A percentile compares a stretch with the other conserved stretches of the same genome.
phyloP scores from a whole-genome alignment of 805 yeast species.

The Debaryomyces hansenii region DNA sequence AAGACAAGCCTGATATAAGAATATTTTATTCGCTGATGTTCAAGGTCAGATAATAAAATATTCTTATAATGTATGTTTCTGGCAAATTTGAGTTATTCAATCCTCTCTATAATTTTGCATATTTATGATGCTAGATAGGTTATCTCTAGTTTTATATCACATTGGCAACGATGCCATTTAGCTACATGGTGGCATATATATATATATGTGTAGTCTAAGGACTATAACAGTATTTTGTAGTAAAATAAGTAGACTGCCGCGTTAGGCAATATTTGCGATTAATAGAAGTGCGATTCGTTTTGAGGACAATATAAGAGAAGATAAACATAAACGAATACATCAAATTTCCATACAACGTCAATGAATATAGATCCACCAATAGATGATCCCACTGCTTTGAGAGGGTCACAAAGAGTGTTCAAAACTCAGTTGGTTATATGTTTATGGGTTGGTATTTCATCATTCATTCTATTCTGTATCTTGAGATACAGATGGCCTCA shows the following conservation, averaged over 20 bases:
- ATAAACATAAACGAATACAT: too few relatives aligned
- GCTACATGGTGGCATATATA: neutral
- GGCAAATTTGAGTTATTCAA: too few relatives aligned
- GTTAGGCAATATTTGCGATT: neutral
- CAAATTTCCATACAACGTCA: neutral
- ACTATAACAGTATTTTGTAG: too few relatives aligned
- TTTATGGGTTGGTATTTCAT: constrained; percentile 42
- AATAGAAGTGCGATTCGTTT: too few relatives aligned
- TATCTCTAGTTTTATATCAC: too few relatives aligned
- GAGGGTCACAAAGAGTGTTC: constrained; percentile 52
- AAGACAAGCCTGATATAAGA: too few relatives aligned
- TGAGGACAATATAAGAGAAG: too few relatives aligned
- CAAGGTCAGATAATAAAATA: too few relatives aligned
- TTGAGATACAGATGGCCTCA: constrained; percentile 56
- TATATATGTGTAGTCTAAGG: neutral
- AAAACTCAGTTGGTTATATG: constrained; percentile 54
- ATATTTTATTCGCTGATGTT: too few relatives aligned
- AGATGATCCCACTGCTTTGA: constrained; percentile 9
- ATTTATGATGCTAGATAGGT: too few relatives aligned
- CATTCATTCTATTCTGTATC: constrained; percentile 51
- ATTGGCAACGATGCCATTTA: neutral
- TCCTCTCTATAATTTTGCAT: too few relatives aligned
- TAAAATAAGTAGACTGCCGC: neutral
- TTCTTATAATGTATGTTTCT: too few relatives aligned
- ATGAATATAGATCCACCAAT: constrained; percentile 6